Evolutionary conservation across 495 filamentous ascomycete genomes (phyloP).

Genomic region (Apodospora peruviana): DNA sequence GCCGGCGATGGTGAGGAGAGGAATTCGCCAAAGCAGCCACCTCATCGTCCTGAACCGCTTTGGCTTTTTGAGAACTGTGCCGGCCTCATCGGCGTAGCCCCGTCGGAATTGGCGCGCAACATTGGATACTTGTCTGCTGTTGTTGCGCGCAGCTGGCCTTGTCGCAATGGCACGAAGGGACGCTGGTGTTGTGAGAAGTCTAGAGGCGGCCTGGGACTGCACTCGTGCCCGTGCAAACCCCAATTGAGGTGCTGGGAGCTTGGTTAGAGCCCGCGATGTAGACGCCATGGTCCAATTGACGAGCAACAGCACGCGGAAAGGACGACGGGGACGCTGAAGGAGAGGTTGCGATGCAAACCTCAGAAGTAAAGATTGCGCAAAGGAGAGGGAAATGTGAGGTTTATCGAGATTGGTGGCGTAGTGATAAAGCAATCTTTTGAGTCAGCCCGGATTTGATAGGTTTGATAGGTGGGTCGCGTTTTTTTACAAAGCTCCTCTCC

Average conservation of each 20-base stretch:
- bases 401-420: too few species aligned
- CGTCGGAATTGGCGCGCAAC: conserved; percentile 35
- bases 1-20: conserved; percentile 62
- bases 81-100: conserved; percentile 31
- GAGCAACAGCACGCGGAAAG: conserved; percentile 7
- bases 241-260: conserved; percentile 19
- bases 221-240: conserved; percentile 19
- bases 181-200: conserved; percentile 20
- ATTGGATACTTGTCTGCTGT: conserved; percentile 12
- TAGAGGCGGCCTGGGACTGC: conserved; percentile 16
- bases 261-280: conserved; percentile 26
- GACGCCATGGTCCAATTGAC: conserved; percentile 30
- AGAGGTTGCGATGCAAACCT: neutral
- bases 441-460: too few species aligned
- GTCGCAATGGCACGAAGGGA: conserved; percentile 18
- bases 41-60: conserved; percentile 36
- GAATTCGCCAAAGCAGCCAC: conserved; percentile 62
- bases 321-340: neutral
- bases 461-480: too few species aligned
- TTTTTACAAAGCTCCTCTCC: too few species aligned
- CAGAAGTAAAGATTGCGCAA: neutral
- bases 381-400: neutral
- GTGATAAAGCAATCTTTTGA: too few species aligned
- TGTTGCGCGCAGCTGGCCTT: conserved; percentile 10
- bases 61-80: conserved; percentile 26